Evolutionary conservation across 2,329 filamentous ascomycete genomes (phyloP), one percentile per base, ranked within the genome.

Genomic region (Diaporthe capsici): DNA sequence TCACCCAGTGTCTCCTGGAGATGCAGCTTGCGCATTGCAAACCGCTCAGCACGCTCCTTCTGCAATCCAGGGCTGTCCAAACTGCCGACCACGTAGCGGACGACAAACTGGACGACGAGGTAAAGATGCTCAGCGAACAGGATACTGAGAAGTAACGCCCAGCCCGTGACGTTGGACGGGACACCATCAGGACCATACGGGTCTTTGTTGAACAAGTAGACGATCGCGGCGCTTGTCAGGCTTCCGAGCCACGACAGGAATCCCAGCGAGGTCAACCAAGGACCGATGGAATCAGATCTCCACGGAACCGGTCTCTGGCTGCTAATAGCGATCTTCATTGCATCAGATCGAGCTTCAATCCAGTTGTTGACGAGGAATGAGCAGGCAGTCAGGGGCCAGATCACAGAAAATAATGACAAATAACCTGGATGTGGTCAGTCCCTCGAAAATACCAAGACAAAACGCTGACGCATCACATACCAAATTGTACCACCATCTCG

Each of bases 281-380:
- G 96, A 0, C 97, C 97, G 79, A 99, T 98, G 1, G 94, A 97
- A 85, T 98, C 97, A 1, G 95, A 92, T 72, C 97, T 92, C 90
- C 94, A 95, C 0, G 97, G 97, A 51, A 94, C 95, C 0, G 97
- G 97, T 4, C 97, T 92, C 81, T 96, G 94, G 88, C 95, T 96
- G 83, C 96, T 94, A 65, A 95, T 89, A 74, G 95, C 95, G 80
- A 98, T 98, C 84, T 99, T 99, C 86, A 98, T 90, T 2, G 96
- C 96, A 82, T 99, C 97, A 0, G 95, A 95, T 57, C 97, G 94
- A 53, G 98, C 90, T 83, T 98, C 97, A 75, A 99, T 87, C 95
- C 96, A 98, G 86, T 98, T 97, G 86, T 98, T 98, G 84, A 97
- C 87, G 17, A 98, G 86, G 86, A 98, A 98, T 1, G 94, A 96